These are phyloP conservation scores for Lentinula novae-zelandiae DNA, from an alignment of 1,284 basidiomycete genomes.

Conservation along the genomic window DNA sequence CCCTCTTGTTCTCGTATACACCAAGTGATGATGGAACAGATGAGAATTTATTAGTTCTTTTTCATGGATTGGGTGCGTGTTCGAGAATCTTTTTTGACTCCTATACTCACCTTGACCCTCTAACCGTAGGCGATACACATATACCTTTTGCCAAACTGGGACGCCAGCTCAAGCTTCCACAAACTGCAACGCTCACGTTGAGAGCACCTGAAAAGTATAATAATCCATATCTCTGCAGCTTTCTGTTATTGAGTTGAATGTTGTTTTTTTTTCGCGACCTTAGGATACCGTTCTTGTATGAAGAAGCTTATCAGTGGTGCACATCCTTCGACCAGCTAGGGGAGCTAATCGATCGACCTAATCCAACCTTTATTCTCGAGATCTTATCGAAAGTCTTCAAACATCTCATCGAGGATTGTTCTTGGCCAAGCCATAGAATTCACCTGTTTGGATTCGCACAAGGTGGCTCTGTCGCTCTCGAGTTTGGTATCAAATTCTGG, in stretches of 20 bases:
- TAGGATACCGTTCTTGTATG: conserved; percentile 80
- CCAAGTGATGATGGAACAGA: conserved; percentile 80
- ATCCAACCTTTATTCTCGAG: conserved; percentile 66
- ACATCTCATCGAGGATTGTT: conserved; percentile 55
- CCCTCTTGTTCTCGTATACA: conserved; percentile 58
- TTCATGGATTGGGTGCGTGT: conserved; percentile 83
- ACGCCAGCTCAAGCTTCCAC: conserved; percentile 73
- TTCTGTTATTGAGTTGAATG: neutral
- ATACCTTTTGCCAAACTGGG: conserved; percentile 74
- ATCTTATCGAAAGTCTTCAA: conserved; percentile 51
- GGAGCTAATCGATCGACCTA: conserved; percentile 64
- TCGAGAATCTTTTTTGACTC: neutral
- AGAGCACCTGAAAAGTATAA: conserved; percentile 72
- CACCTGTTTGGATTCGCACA: conserved; percentile 91
- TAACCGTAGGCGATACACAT: conserved; percentile 72
- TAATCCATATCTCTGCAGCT: conserved; percentile 22
- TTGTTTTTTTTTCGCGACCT: neutral
- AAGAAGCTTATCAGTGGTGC: conserved; percentile 86
- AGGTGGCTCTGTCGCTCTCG: conserved; percentile 78
- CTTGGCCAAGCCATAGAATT: conserved; percentile 66
- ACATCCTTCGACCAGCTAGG: conserved; percentile 78
- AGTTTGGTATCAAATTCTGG: conserved; percentile 57
- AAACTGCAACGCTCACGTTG: conserved; percentile 80
- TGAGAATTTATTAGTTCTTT: conserved; percentile 80
- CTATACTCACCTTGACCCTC: neutral